Conservation (phyloP, 257 asterid species). For the Solanum tarijense region DNA sequence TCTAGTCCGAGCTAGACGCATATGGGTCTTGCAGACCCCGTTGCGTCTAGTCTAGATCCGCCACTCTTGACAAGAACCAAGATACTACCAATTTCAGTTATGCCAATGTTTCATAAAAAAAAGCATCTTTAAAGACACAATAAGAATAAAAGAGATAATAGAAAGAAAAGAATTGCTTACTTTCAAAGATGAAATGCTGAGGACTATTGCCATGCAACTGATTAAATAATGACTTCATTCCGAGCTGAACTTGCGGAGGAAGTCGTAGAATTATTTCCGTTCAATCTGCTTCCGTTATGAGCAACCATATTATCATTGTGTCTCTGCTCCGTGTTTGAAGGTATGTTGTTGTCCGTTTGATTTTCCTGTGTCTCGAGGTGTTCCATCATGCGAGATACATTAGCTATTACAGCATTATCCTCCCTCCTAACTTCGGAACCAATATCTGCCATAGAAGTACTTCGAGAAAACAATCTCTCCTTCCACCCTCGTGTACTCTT, state of each 20-base stretch:
- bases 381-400: not conserved
- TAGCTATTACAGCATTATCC: not conserved
- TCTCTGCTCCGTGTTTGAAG: not conserved
- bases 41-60: not conserved
- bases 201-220: not conserved
- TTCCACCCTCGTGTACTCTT: constrained; percentile 82
- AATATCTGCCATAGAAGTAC: constrained; percentile 63
- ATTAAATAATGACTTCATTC: not conserved
- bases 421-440: constrained; percentile 59
- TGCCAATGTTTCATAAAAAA: not conserved
- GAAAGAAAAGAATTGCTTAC: not conserved
- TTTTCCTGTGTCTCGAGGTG: not conserved
- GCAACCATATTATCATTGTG: not conserved
- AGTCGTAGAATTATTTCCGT: not conserved
- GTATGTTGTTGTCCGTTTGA: not conserved
- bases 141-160: not conserved
- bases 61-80: not conserved
- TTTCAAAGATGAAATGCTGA: not conserved
- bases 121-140: not conserved
- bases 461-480: constrained; percentile 79
- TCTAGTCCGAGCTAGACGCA: not conserved
- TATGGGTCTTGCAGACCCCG: not conserved
- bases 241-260: not conserved
- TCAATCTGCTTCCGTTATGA: not conserved
- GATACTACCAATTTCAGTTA: not conserved